A percentile compares a stretch with the other conserved stretches of the same genome.
Conservation (phyloP, 1,284 basidiomycete species). For the Cutaneotrichosporon mucoides region DNA sequence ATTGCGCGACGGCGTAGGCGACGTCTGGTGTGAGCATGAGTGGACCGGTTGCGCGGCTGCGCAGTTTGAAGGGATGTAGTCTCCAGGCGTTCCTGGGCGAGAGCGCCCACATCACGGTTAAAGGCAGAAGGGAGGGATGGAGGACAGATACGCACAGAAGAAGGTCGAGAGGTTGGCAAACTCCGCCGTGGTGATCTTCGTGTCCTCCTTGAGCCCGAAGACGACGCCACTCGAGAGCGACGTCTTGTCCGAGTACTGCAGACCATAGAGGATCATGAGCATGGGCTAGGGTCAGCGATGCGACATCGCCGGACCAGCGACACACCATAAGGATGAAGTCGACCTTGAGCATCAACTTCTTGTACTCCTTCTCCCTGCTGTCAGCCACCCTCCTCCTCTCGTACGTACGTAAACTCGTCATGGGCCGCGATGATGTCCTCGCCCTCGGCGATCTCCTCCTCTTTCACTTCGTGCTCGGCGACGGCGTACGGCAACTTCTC, state of each 20-base stretch:
- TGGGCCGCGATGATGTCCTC: conserved; percentile 5
- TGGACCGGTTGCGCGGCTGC: too few species aligned
- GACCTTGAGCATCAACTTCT: conserved; percentile 13
- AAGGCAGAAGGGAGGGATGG: too few species aligned
- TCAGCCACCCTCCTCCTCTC: too few species aligned
- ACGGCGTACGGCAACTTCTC: conserved; percentile 2
- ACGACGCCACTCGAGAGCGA: conserved; percentile 12
- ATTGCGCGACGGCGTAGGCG: conserved; percentile 24
- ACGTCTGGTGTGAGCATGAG: conserved; percentile 16
- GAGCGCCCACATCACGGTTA: too few species aligned
- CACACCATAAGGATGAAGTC: conserved; percentile 14
- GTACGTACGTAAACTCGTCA: conserved; percentile 7
- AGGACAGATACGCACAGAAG: conserved; percentile 4
- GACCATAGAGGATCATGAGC: conserved; percentile 10
- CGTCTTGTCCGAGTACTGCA: conserved; percentile 16
- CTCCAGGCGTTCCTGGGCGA: too few species aligned
- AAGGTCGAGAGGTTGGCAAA: conserved; percentile 24
- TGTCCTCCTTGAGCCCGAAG: conserved; percentile 31
- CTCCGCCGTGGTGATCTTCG: conserved; percentile 26
- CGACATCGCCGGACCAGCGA: too few species aligned
- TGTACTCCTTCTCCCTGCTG: conserved; percentile 10
- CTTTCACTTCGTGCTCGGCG: not conserved
- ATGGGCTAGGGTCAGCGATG: too few species aligned
- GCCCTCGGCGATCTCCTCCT: conserved; percentile 2
- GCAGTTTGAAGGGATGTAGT: too few species aligned